These are phyloP conservation scores for Fusarium staphyleae DNA, from an alignment of 2,329 filamentous ascomycete genomes.

Conservation along the genomic window DNA sequence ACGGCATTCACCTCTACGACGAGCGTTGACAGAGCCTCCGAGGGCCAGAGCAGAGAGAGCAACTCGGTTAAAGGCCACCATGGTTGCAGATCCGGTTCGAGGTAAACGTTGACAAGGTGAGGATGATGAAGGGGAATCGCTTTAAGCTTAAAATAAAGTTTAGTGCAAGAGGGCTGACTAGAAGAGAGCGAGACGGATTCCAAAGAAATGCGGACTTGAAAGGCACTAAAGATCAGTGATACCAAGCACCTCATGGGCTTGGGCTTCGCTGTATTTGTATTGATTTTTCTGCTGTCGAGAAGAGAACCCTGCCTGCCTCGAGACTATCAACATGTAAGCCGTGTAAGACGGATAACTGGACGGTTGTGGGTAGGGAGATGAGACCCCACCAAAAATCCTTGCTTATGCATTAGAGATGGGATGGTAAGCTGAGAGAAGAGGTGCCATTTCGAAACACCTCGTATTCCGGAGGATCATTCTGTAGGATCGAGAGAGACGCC, in stretches of 20 bases:
- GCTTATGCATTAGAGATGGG: constrained; percentile 1
- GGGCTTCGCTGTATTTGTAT: background rate
- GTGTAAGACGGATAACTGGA: background rate
- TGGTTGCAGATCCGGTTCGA: constrained; percentile 5
- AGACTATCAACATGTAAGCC: background rate
- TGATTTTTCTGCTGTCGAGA: background rate
- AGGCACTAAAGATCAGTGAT: background rate
- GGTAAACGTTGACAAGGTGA: background rate
- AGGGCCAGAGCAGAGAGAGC: constrained; percentile 26
- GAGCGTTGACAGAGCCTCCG: constrained; percentile 21
- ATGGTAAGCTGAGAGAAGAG: constrained; percentile 3
- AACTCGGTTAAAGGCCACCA: constrained; percentile 29
- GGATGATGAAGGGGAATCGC: background rate
- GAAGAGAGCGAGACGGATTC: constrained; percentile 1
- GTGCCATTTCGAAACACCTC: background rate
- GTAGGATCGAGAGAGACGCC: background rate
- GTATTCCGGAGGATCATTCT: background rate
- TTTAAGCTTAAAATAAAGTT: constrained; percentile 2
- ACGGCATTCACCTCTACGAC: constrained; percentile 14
- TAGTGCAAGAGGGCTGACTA: background rate
- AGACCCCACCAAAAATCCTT: background rate
- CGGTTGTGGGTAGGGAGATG: constrained; percentile 5
- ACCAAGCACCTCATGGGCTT: background rate
- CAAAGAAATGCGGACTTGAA: background rate
- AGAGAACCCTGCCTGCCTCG: background rate